Evolutionary conservation across 2,329 filamentous ascomycete genomes (phyloP), one percentile per base, ranked within the genome.

Genomic region (Trichoderma koningii): DNA sequence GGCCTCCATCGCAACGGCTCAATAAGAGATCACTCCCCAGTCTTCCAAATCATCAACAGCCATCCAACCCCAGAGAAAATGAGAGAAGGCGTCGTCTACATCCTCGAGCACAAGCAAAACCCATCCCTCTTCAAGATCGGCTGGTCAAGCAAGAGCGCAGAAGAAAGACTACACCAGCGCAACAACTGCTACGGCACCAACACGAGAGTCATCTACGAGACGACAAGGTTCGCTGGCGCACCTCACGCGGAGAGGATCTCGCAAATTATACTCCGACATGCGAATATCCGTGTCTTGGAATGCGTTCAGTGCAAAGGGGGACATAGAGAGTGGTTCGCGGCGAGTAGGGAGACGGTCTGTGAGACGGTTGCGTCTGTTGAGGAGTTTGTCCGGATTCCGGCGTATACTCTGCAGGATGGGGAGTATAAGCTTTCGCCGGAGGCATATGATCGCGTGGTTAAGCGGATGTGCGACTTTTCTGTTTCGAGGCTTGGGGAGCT

Each of bases 381-480:
- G 17, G 34, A 52, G 7, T 61, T 61, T 44, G 21, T 61, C 15
- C 47, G 23, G 34, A 61, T 61, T 47, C 57, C 57, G 17, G 57
- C 57, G 30, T 61, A 61, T 9, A 61, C 47, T 23, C 23, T 52
- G 2, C 57, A 61, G 12, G 7, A 21, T 44, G 57, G 57, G 2
- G 47, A 52, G 23, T 61, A 61, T 23, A 61, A 61, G n/a, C 15
- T 61, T 28, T 61, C 57, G 12, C 21, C 23, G 26, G 57, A 61
- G 7, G 57, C 57, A 42, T 61, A 61, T 15, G 26, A 28, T 21
- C 57, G 47, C 0, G 47, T 61, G 6, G 47, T 52, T n/a, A 61
- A 52, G 6, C 21, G 52, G 10, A 61, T 61, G 57, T 61, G 57
- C 23, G n/a, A 61, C 34, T 61, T 61, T 23, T 61, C 57, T 19